A percentile compares a stretch with the other conserved stretches of the same genome.
These are phyloP conservation scores for Heterobasidion irregulare DNA, from an alignment of 1,284 basidiomycete genomes.

Conservation along the genomic window DNA sequence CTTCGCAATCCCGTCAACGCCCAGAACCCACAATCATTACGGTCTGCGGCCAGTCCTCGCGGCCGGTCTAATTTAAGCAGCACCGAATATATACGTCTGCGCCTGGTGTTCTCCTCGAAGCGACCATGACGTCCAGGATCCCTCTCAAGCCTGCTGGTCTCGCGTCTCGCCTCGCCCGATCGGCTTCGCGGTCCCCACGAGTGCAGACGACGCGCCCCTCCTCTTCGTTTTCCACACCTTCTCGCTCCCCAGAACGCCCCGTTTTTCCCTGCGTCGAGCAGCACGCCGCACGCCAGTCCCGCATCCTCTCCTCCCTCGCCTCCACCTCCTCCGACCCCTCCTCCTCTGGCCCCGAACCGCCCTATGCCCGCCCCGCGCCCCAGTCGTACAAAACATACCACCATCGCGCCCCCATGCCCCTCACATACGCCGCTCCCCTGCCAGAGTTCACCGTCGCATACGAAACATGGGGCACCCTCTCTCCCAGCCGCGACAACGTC, in stretches of 20 bases:
- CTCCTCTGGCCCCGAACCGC: conserved; percentile 61
- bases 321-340: conserved; percentile 18
- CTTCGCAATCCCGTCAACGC: too few species aligned
- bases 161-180: not conserved
- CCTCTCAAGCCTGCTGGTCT: not conserved
- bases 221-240: not conserved
- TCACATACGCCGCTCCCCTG: conserved; percentile 70
- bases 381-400: conserved; percentile 61
- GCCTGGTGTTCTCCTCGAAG: too few species aligned
- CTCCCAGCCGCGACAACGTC: conserved; percentile 73
- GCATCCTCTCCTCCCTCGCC: conserved; percentile 25
- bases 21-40: too few species aligned
- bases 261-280: conserved; percentile 74
- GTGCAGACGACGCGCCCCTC: not conserved
- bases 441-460: conserved; percentile 87
- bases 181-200: not conserved
- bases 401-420: conserved; percentile 52
- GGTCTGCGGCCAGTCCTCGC: too few species aligned
- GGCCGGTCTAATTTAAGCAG: too few species aligned
- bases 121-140: not conserved
- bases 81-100: too few species aligned
- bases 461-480: conserved; percentile 95
- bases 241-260: conserved; percentile 19
- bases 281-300: conserved; percentile 56
- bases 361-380: conserved; percentile 70